Evolutionary conservation across 371 early-diverging fungal species (phyloP).

Genomic region (Zopfochytrium polystomum): DNA sequence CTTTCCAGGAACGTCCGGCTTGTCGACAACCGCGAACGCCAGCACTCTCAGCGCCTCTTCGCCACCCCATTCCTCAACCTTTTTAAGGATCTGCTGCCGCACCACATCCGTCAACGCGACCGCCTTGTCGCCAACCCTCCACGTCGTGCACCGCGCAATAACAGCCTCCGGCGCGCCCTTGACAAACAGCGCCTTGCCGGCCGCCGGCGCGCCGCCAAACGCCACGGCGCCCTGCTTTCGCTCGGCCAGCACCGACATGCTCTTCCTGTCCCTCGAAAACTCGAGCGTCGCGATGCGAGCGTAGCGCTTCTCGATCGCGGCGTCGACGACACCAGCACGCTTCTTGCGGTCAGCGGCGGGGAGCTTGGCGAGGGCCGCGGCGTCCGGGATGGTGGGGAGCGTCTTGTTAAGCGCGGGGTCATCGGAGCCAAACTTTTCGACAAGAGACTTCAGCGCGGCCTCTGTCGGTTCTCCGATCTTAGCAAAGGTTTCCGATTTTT

Average conservation of each 20-base stretch:
- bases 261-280: slow-evolving; percentile 94
- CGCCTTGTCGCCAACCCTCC: slow-evolving; percentile 52
- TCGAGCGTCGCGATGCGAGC: slow-evolving; percentile 74
- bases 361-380: slow-evolving; percentile 25
- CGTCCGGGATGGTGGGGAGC: slow-evolving; percentile 26
- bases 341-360: slow-evolving; percentile 17
- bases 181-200: too few relatives aligned
- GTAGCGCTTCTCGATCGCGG: slow-evolving; percentile 47
- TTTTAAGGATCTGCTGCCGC: slow-evolving; percentile 61
- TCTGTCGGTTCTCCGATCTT: slow-evolving; percentile 96
- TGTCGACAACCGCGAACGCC: slow-evolving; percentile 82
- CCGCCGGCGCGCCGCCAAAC: slow-evolving; percentile 21
- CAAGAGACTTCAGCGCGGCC: too few relatives aligned
- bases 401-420: too few relatives aligned
- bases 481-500: slow-evolving; percentile 53
- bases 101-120: slow-evolving; percentile 69
- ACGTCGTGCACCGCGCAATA: slow-evolving; percentile 78
- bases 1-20: slow-evolving; percentile 41
- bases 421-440: too few relatives aligned
- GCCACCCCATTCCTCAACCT: slow-evolving; percentile 75
- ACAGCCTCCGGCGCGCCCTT: slow-evolving; percentile 96
- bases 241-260: too few relatives aligned
- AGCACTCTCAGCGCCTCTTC: slow-evolving; percentile 79
- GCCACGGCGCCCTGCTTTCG: slow-evolving; percentile 29
- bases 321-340: too few relatives aligned